These are phyloP conservation scores for Sindora glabra DNA, from an alignment of 306 rosid genomes.

Conservation along the genomic window DNA sequence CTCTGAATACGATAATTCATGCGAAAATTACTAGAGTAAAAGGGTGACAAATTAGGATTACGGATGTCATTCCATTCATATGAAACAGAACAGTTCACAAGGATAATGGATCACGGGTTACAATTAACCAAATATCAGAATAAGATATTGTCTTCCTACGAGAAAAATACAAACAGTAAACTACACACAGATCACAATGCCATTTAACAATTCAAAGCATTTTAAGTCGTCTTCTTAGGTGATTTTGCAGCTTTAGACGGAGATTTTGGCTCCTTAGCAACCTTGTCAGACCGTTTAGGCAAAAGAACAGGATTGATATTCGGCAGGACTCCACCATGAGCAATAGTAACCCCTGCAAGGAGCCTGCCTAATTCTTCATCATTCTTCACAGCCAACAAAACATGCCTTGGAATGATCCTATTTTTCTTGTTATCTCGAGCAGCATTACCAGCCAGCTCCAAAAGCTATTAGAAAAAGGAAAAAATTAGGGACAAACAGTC, in stretches of 20 bases:
- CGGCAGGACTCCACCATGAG: constrained; percentile 41
- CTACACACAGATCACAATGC: no score
- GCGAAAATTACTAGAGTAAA: no score
- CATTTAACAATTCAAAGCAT: no score
- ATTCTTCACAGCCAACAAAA: constrained; percentile 40
- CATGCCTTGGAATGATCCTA: constrained; percentile 38
- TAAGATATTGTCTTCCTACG: no score
- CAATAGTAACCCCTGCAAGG: constrained; percentile 42
- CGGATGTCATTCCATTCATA: neutral
- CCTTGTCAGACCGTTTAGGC: constrained; percentile 32
- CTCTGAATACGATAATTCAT: no score
- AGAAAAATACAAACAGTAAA: no score
- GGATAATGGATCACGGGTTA: no score
- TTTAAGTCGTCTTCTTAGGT: neutral
- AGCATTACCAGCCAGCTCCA: constrained; percentile 55
- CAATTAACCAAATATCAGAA: no score
- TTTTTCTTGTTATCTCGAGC: constrained; percentile 44
- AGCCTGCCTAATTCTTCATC: constrained; percentile 50
- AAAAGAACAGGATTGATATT: constrained; percentile 37
- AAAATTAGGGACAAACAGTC: no score
- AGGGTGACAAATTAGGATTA: no score
- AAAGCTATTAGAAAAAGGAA: constrained; percentile 27
- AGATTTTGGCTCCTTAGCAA: constrained; percentile 36
- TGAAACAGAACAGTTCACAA: no score
- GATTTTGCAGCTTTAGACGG: constrained; percentile 44